Conservation (phyloP, 2,329 filamentous ascomycete genomes). For the Claviceps pusilla region DNA sequence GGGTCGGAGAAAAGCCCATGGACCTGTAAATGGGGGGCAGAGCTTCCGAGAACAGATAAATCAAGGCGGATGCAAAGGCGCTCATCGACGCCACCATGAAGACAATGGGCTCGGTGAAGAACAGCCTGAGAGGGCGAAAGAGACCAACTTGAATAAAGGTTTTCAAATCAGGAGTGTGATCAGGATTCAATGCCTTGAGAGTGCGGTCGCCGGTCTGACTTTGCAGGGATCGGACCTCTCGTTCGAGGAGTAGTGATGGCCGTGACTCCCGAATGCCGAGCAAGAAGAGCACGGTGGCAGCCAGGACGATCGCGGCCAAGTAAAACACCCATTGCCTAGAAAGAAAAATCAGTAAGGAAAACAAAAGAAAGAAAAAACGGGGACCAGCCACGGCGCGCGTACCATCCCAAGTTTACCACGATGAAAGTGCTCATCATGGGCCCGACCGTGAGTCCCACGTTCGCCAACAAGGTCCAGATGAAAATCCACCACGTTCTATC, state of each 20-base stretch:
- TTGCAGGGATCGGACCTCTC: neutral
- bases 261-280: neutral
- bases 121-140: neutral
- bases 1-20: neutral
- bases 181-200: neutral
- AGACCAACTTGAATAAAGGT: neutral
- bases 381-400: neutral
- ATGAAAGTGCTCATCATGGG: neutral
- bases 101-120: conserved; percentile 1
- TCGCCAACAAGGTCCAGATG: neutral
- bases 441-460: neutral
- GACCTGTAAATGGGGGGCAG: neutral
- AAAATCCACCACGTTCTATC: neutral
- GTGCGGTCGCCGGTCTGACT: neutral
- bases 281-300: neutral
- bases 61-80: neutral
- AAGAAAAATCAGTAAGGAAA: neutral
- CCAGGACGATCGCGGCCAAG: neutral
- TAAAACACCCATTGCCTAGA: neutral
- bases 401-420: neutral
- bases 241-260: neutral
- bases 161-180: neutral
- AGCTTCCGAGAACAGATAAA: neutral
- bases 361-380: neutral
- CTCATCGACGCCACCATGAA: neutral